phyloP scores from a whole-genome alignment of 208 protist species.

The Wallacemonas sp. region DNA sequence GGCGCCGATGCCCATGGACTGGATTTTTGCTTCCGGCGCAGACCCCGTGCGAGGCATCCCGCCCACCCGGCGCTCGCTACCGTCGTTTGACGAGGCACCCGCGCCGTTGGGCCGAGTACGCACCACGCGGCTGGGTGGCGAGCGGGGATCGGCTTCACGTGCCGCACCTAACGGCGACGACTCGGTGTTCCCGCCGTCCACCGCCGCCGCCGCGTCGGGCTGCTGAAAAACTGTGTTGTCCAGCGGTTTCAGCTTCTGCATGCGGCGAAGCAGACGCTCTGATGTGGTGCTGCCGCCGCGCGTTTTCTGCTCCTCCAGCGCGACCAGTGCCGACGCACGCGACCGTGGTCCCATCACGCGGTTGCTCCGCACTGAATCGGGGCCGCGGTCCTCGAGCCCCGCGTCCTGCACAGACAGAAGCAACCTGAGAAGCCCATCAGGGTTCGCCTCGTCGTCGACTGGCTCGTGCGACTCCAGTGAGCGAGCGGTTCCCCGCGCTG shows the following conservation, averaged over 20 bases:
- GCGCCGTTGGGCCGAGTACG: no score
- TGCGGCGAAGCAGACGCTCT: slow-evolving; percentile 20
- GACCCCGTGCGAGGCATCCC: not conserved
- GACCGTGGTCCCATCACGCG: slow-evolving; percentile 5
- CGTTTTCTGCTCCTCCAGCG: slow-evolving; percentile 5
- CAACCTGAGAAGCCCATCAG: not conserved
- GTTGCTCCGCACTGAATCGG: not conserved
- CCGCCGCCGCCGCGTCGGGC: not conserved
- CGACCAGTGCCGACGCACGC: slow-evolving; percentile 8
- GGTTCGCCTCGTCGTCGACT: not conserved
- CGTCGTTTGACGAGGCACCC: no score
- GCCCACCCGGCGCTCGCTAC: not conserved
- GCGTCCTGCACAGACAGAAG: no score
- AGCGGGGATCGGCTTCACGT: no score
- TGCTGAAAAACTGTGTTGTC: slow-evolving; percentile 45
- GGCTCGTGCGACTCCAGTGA: slow-evolving; percentile 4
- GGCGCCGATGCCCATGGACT: slow-evolving; percentile 2
- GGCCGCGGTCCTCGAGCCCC: no score
- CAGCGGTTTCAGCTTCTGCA: slow-evolving; percentile 34
- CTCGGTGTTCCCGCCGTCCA: not conserved
- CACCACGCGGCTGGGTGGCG: no score
- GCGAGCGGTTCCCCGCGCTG: not conserved
- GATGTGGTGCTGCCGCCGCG: not conserved
- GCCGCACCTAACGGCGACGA: no score
- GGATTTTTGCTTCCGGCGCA: not conserved